Percentiles rank a stretch among this genome's conserved stretches.
These are phyloP conservation scores for Albatrellus ellisii DNA, from an alignment of 768 basidiomycete species.

Conservation along the genomic window DNA sequence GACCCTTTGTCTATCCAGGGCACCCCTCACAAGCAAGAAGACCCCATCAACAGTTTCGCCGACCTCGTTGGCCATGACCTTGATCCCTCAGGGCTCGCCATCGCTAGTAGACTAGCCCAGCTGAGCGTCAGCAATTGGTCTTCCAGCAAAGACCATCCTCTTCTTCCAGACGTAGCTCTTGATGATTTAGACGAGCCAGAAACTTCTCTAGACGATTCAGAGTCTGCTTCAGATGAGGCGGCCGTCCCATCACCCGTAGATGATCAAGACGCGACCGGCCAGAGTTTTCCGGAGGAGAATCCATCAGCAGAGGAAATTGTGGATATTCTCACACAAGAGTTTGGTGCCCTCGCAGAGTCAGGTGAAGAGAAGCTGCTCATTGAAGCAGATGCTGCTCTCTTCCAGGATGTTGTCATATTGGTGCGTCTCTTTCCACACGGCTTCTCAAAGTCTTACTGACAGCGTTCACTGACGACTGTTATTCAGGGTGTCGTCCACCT, in stretches of 20 bases:
- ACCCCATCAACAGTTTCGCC: constrained; percentile 22
- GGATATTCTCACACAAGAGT: constrained; percentile 38
- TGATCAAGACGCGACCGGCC: neutral
- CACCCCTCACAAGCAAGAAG: constrained; percentile 3
- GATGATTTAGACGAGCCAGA: constrained; percentile 17
- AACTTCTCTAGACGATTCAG: constrained; percentile 3
- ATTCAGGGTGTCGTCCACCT: constrained; percentile 44
- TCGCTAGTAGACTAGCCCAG: constrained; percentile 24
- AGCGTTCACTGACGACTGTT: constrained; percentile 2
- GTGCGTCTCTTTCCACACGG: constrained; percentile 18
- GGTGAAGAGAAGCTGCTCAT: constrained; percentile 37
- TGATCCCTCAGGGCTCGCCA: constrained; percentile 21
- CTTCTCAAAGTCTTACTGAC: constrained; percentile 7
- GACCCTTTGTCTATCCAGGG: constrained; percentile 1
- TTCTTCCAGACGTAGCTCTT: neutral
- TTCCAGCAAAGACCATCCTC: constrained; percentile 9
- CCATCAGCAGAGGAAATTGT: constrained; percentile 36
- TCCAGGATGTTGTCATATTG: constrained; percentile 36
- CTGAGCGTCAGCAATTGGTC: constrained; percentile 26
- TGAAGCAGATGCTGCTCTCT: constrained; percentile 38
- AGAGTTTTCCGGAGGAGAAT: constrained; percentile 14
- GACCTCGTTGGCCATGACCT: constrained; percentile 32
- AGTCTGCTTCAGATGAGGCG: constrained; percentile 5
- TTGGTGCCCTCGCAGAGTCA: constrained; percentile 34
- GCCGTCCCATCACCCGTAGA: constrained; percentile 17